Conservation (phyloP, 2,329 filamentous ascomycete species). For the Orbilia quercus region DNA sequence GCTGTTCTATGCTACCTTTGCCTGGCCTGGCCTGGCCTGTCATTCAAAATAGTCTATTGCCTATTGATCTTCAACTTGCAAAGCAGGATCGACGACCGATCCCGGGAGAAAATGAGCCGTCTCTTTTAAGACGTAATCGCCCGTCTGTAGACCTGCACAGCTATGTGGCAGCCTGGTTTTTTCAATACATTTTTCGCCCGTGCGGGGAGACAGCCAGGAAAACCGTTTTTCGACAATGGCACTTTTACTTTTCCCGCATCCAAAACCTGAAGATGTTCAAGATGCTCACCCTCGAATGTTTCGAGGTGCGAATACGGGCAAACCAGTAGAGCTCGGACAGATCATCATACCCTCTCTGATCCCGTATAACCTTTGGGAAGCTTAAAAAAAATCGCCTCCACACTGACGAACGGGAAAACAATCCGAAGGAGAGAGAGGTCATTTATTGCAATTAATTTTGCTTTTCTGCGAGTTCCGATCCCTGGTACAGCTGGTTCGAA, state of each 20-base stretch:
- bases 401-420: slow-evolving; percentile 19
- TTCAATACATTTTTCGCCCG: slow-evolving; percentile 23
- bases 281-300: too few relatives aligned
- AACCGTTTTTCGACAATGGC: slow-evolving; percentile 21
- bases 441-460: too few relatives aligned
- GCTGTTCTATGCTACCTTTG: too few relatives aligned
- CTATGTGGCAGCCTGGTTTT: slow-evolving; percentile 37
- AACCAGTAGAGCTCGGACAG: slow-evolving; percentile 2
- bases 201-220: slow-evolving; percentile 37
- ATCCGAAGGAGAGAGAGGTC: neutral
- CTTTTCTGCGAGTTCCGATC: slow-evolving; percentile 21
- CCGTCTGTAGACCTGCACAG: neutral
- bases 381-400: slow-evolving; percentile 57
- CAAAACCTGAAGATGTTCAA: too few relatives aligned
- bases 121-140: slow-evolving; percentile 50
- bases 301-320: too few relatives aligned
- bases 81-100: slow-evolving; percentile 47
- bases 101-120: slow-evolving; percentile 49
- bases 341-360: slow-evolving; percentile 40
- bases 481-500: slow-evolving; percentile 3
- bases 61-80: slow-evolving; percentile 46
- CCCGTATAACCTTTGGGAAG: slow-evolving; percentile 40
- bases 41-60: too few relatives aligned
- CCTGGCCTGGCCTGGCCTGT: slow-evolving; percentile 26
- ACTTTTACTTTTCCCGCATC: slow-evolving; percentile 8